Evolutionary conservation across 129 eudicot genomes (phyloP).

Genomic region (Escallonia rubra): DNA sequence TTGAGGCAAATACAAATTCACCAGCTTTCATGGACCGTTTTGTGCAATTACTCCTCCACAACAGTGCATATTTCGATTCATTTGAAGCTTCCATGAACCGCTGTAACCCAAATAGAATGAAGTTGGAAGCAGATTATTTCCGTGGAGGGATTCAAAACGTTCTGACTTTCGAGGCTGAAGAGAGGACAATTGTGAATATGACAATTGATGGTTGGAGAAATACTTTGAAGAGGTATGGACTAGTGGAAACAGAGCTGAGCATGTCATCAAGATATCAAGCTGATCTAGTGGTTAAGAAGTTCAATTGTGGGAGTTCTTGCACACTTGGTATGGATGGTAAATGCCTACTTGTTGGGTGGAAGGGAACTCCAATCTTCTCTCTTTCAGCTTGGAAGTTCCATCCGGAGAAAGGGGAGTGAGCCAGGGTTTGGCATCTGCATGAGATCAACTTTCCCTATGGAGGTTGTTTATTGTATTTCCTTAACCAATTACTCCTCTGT

Average conservation of each 20-base stretch:
- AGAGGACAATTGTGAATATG: conserved; percentile 4
- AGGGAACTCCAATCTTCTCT: conserved; percentile 28
- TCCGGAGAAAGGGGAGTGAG: not conserved
- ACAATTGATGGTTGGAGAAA: not conserved
- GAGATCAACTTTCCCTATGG: too few relatives aligned
- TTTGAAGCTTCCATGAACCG: conserved; percentile 11
- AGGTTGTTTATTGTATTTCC: too few relatives aligned
- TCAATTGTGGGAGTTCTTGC: conserved; percentile 19
- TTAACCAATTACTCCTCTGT: too few relatives aligned
- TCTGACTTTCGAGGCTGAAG: conserved; percentile 13
- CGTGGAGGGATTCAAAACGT: conserved; percentile 10
- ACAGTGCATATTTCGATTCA: conserved; percentile 12
- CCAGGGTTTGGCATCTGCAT: too few relatives aligned
- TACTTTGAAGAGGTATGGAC: not conserved
- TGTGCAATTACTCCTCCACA: conserved; percentile 7
- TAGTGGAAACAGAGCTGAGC: not conserved
- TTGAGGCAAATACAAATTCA: conserved; percentile 16
- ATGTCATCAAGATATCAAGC: conserved; percentile 20
- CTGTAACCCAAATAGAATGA: not conserved
- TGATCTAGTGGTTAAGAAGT: conserved; percentile 18
- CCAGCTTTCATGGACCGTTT: conserved; percentile 16
- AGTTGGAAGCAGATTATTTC: not conserved
- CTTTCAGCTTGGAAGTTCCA: conserved; percentile 29
- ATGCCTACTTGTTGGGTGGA: conserved; percentile 28
- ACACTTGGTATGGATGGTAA: conserved; percentile 21